phyloP scores from a whole-genome alignment of 2,329 filamentous ascomycete genomes.

The Atkinsonella texensis region DNA sequence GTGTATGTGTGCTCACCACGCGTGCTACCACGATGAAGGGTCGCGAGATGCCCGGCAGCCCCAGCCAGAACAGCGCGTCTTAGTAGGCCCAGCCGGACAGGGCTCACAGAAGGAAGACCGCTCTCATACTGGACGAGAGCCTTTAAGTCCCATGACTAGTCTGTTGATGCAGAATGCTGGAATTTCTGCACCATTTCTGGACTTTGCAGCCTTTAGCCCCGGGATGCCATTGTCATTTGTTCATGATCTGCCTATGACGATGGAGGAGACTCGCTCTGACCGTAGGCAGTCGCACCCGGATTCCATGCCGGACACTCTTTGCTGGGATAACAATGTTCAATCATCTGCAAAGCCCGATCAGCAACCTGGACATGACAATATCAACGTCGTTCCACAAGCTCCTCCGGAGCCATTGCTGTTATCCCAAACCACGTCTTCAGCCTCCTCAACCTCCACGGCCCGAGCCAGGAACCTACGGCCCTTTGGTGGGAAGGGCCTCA shows the following conservation, averaged over 20 bases:
- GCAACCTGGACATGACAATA: constrained; percentile 10
- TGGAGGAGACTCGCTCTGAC: constrained; percentile 7
- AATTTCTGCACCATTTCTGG: constrained; percentile 22
- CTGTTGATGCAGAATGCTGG: constrained; percentile 29
- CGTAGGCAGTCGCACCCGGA: constrained; percentile 15
- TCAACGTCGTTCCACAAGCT: constrained; percentile 28
- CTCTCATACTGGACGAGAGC: constrained; percentile 34
- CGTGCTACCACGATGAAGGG: constrained; percentile 46
- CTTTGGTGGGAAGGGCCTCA: constrained; percentile 42
- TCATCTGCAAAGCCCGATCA: constrained; percentile 21
- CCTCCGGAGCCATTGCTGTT: constrained; percentile 38
- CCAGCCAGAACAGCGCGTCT: constrained; percentile 13
- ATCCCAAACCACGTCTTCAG: constrained; percentile 41
- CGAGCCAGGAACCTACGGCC: constrained; percentile 39
- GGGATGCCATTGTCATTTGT: constrained; percentile 22
- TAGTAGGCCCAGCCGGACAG: constrained; percentile 12
- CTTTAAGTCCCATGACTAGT: constrained; percentile 41
- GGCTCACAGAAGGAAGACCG: constrained; percentile 39
- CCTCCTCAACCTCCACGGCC: constrained; percentile 38
- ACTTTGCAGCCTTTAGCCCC: constrained; percentile 27
- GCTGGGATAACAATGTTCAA: constrained; percentile 33
- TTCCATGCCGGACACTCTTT: constrained; percentile 44
- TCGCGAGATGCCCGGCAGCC: constrained; percentile 10
- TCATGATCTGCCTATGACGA: constrained; percentile 18
- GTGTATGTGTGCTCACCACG: constrained; percentile 54